These are phyloP conservation scores for Macrotyloma uniflorum DNA, from an alignment of 306 rosid species.

Conservation along the genomic window DNA sequence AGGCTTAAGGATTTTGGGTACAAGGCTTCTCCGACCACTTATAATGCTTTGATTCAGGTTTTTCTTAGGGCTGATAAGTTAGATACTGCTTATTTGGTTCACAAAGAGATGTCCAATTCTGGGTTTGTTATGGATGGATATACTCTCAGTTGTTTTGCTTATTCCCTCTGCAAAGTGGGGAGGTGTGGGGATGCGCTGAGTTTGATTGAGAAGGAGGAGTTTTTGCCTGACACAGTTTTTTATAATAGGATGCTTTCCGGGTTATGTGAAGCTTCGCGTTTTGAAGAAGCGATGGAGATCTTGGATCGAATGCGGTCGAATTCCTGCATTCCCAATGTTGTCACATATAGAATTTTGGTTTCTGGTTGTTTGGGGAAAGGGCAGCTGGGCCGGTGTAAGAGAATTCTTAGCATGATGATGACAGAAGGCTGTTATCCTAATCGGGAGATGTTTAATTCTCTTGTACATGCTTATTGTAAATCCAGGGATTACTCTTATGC, in stretches of 20 bases:
- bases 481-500: constrained; percentile 70
- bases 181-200: constrained; percentile 65
- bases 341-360: constrained; percentile 68
- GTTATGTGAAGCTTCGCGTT: constrained; percentile 79
- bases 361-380: constrained; percentile 76
- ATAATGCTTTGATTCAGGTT: constrained; percentile 75
- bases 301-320: constrained; percentile 70
- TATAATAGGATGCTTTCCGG: constrained; percentile 83
- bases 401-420: constrained; percentile 85
- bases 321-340: constrained; percentile 77
- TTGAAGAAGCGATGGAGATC: constrained; percentile 78
- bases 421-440: constrained; percentile 83
- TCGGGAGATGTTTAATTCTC: constrained; percentile 71
- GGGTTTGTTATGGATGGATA: constrained; percentile 73
- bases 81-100: constrained; percentile 73
- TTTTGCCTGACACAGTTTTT: constrained; percentile 61
- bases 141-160: constrained; percentile 62
- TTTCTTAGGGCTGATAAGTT: constrained; percentile 67
- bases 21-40: constrained; percentile 63
- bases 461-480: constrained; percentile 78
- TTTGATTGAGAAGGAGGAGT: constrained; percentile 63
- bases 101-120: constrained; percentile 67
- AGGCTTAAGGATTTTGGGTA: constrained; percentile 87
- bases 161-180: constrained; percentile 68
- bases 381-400: constrained; percentile 80